phyloP scores from a whole-genome alignment of 805 yeast species.

The Dipodascus albidus region DNA sequence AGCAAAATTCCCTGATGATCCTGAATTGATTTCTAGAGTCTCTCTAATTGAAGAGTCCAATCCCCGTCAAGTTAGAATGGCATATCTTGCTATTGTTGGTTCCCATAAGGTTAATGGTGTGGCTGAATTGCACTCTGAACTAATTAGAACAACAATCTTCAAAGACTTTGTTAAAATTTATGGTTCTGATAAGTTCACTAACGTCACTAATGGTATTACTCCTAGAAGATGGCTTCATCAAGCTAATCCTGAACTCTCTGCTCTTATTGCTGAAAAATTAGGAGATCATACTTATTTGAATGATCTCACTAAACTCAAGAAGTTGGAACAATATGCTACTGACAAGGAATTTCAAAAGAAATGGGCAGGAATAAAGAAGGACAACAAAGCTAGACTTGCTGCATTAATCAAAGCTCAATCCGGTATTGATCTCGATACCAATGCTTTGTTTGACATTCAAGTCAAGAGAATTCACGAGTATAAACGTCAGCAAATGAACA shows the following conservation, averaged over 20 bases:
- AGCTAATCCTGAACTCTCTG: conserved; percentile 75
- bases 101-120: conserved; percentile 93
- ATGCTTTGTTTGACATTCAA: conserved; percentile 78
- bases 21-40: conserved; percentile 53
- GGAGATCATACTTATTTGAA: conserved; percentile 52
- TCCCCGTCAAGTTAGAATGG: conserved; percentile 86
- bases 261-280: conserved; percentile 59
- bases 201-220: conserved; percentile 90
- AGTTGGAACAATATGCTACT: conserved; percentile 52
- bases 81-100: conserved; percentile 80
- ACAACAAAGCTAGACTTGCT: conserved; percentile 60
- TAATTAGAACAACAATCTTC: conserved; percentile 80
- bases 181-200: conserved; percentile 75
- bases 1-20: conserved; percentile 61
- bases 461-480: conserved; percentile 94
- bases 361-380: conserved; percentile 63
- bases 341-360: conserved; percentile 53
- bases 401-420: conserved; percentile 52
- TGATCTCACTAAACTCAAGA: conserved; percentile 55
- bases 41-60: conserved; percentile 75
- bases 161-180: conserved; percentile 78
- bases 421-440: conserved; percentile 55
- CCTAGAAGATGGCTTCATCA: conserved; percentile 95
- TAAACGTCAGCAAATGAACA: conserved; percentile 88
- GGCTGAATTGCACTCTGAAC: conserved; percentile 88